phyloP scores from a whole-genome alignment of 441 rosid genomes.

The Gossypium laxum region DNA sequence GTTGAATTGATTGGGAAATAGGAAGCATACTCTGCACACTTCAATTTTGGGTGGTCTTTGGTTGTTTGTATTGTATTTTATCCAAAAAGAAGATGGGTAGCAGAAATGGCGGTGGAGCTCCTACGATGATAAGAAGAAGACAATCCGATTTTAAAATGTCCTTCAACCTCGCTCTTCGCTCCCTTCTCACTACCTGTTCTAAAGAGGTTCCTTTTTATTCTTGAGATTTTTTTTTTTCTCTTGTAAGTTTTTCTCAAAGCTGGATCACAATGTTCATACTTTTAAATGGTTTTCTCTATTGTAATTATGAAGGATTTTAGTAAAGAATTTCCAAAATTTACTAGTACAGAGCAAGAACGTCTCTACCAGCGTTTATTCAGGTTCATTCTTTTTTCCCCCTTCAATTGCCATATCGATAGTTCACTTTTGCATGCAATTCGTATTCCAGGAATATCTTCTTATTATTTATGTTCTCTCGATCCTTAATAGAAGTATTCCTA shows the following conservation, averaged over 20 bases:
- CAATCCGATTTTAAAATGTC: constrained; percentile 41
- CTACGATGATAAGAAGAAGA: constrained; percentile 17
- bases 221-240: not conserved
- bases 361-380: constrained; percentile 37
- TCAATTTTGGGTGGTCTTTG: not conserved
- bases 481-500: not conserved
- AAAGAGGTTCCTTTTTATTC: constrained; percentile 22
- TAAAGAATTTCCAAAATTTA: constrained; percentile 34
- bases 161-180: constrained; percentile 47
- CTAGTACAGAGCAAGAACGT: constrained; percentile 26
- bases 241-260: not conserved
- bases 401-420: not conserved
- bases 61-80: not conserved
- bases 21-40: not conserved
- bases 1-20: not conserved
- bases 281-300: not conserved
- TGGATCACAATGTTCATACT: not conserved
- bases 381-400: constrained; percentile 13
- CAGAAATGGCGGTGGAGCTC: not conserved
- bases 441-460: not conserved
- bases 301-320: constrained; percentile 27
- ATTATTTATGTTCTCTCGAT: not conserved
- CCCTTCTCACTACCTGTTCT: constrained; percentile 54
- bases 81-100: constrained; percentile 6
- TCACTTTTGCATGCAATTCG: not conserved